Evolutionary conservation across 495 filamentous ascomycete genomes (phyloP), one percentile per base, ranked within the genome.

Genomic region (Stereocaulon alpinum): DNA sequence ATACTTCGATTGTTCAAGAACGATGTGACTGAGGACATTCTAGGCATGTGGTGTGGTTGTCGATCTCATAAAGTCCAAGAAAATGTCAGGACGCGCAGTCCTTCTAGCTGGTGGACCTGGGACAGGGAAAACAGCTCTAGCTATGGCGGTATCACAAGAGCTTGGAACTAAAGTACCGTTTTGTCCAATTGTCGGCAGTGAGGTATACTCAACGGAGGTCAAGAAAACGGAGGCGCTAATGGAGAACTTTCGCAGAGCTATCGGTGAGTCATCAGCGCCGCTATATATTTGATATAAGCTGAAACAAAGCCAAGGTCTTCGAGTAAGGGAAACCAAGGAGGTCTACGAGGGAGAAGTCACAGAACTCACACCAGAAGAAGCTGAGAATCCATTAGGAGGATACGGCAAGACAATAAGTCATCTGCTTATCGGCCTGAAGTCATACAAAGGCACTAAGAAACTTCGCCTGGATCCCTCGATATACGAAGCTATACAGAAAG

Each of bases 201-300:
- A 98, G 68, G 85, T 98, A 64, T 98, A 96, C 75, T 92, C 87
- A 48, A 86, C 92, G 42, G 93, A 98, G 73, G 89, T 98, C 59
- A 96, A 96, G 82, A 98, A 98, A 82, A 97, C 93, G 20, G 93
- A 98, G 72, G 87, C 93, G 41, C 76, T 98, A 68, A 96, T 96
- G 89, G 93, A 98, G 78, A 95, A 96, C 71, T 98, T 98, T 72
- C 82, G 93, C 70, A 77, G 91, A 69, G 92, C 93, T 45, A 98
- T 97, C 68, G 93, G 93, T 77, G 74, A 59, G 75, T 60, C 29
- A 66, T 40, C n/a, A 18, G 20, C 11, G 9, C 32, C 29, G 30
- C 2, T 12, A 18, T 32, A 22, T 27, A 27, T 15, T 12, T 3
- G 55, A 58, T 18, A 40, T 24, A 27, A 24, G 52, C 43, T 47